Evolutionary conservation across 2,329 filamentous ascomycete species (phyloP).

Genomic region (Beauveria rudraprayagi): DNA sequence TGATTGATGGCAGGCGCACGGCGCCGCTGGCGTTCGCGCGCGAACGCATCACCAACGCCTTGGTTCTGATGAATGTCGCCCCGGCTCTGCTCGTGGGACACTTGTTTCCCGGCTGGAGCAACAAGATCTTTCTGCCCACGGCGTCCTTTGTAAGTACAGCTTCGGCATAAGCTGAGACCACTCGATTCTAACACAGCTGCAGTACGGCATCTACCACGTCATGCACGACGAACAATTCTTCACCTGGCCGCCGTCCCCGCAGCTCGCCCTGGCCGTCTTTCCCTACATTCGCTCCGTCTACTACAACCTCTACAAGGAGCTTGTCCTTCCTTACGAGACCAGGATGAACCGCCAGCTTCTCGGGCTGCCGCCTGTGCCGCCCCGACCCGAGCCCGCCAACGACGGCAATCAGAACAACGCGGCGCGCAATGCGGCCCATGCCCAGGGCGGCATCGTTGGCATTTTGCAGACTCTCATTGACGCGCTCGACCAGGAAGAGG

Average conservation of each 20-base stretch:
- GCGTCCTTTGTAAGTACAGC: conserved; percentile 31
- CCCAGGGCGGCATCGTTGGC: conserved; percentile 24
- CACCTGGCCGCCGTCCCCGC: conserved; percentile 46
- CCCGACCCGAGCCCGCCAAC: conserved; percentile 11
- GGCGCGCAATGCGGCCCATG: neutral
- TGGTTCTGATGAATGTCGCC: conserved; percentile 37
- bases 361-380: conserved; percentile 28
- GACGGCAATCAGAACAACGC: conserved; percentile 4
- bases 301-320: conserved; percentile 35
- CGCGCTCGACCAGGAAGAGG: conserved; percentile 27
- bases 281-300: conserved; percentile 40
- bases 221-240: conserved; percentile 37
- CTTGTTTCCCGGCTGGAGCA: conserved; percentile 34
- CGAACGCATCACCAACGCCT: conserved; percentile 24
- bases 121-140: conserved; percentile 33
- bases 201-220: conserved; percentile 42
- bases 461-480: conserved; percentile 30
- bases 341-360: conserved; percentile 39
- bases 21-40: conserved; percentile 18
- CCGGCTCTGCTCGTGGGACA: conserved; percentile 38
- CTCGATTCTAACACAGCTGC: conserved; percentile 3
- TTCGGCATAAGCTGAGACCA: neutral
- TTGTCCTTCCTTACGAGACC: conserved; percentile 39
- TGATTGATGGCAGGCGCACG: conserved; percentile 20
- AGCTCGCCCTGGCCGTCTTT: conserved; percentile 41